phyloP scores from a whole-genome alignment of 306 rosid species.

The Styphnolobium japonicum region DNA sequence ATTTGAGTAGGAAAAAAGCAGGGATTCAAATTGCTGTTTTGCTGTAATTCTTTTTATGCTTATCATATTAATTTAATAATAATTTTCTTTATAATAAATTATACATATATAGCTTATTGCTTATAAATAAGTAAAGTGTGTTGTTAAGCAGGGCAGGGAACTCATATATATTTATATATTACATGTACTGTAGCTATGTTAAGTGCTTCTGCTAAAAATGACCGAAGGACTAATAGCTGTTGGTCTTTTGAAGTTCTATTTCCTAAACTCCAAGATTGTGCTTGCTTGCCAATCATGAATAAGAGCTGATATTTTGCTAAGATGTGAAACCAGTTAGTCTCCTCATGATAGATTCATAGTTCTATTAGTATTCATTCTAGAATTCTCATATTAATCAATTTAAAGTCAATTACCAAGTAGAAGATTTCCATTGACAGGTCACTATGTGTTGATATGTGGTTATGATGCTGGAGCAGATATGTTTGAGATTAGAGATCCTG shows the following conservation, averaged over 20 bases:
- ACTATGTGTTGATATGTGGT: constrained; percentile 89
- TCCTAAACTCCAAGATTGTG: not conserved
- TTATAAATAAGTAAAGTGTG: not conserved
- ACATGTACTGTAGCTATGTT: not conserved
- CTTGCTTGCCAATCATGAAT: not conserved
- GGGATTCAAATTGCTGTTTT: not conserved
- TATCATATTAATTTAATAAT: not conserved
- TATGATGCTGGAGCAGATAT: constrained; percentile 78
- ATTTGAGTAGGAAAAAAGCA: not conserved
- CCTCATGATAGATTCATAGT: not conserved
- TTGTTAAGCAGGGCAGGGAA: not conserved
- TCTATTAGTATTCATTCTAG: constrained; percentile 5
- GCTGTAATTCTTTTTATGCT: not conserved
- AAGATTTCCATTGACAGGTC: constrained; percentile 55
- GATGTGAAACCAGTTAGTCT: not conserved
- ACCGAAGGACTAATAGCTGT: not conserved
- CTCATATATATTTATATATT: not conserved
- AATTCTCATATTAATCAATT: constrained; percentile 15
- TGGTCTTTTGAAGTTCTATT: not conserved
- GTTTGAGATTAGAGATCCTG: constrained; percentile 99
- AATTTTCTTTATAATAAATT: not conserved
- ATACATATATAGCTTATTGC: not conserved
- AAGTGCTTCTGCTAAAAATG: not conserved
- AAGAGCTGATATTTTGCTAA: not conserved
- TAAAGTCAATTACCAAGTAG: constrained; percentile 18